These are phyloP conservation scores for Sanghuangporus weigelae DNA, from an alignment of 1,284 basidiomycete species.

Conservation along the genomic window DNA sequence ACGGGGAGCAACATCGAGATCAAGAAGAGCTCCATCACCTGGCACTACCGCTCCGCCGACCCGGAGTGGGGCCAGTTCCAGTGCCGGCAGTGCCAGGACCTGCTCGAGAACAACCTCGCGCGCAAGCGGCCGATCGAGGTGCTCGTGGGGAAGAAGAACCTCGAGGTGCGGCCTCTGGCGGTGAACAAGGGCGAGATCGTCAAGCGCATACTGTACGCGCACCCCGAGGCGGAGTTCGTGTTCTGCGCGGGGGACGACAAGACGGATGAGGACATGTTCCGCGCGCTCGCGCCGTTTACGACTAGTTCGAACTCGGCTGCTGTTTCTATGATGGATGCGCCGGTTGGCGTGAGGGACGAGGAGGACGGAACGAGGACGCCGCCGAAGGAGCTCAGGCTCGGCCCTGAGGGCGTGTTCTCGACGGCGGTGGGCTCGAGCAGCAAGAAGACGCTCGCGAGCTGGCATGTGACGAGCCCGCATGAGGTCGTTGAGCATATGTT, in stretches of 20 bases:
- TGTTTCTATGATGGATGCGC: background rate
- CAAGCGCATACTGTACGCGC: constrained; percentile 85
- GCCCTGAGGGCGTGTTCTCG: constrained; percentile 74
- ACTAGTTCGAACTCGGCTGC: background rate
- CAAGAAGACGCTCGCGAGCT: constrained; percentile 83
- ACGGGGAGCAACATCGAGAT: constrained; percentile 94
- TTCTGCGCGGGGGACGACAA: constrained; percentile 99
- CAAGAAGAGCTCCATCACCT: constrained; percentile 96
- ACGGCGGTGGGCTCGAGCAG: constrained; percentile 83
- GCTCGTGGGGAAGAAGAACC: constrained; percentile 95
- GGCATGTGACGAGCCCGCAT: constrained; percentile 80
- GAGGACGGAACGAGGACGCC: constrained; percentile 26
- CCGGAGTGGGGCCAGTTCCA: constrained; percentile 97
- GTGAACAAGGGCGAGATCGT: constrained; percentile 99
- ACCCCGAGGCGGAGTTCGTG: constrained; percentile 91
- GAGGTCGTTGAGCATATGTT: constrained; percentile 74
- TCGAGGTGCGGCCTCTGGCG: constrained; percentile 92
- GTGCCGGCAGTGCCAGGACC: constrained; percentile 93
- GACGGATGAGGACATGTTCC: constrained; percentile 98
- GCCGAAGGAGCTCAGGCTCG: constrained; percentile 61
- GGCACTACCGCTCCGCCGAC: constrained; percentile 94
- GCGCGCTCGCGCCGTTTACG: constrained; percentile 70
- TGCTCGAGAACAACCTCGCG: constrained; percentile 89
- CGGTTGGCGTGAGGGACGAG: constrained; percentile 20
- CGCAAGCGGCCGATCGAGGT: constrained; percentile 89